Conservation (phyloP, 306 rosid species). For the Luffa aegyptiaca region DNA sequence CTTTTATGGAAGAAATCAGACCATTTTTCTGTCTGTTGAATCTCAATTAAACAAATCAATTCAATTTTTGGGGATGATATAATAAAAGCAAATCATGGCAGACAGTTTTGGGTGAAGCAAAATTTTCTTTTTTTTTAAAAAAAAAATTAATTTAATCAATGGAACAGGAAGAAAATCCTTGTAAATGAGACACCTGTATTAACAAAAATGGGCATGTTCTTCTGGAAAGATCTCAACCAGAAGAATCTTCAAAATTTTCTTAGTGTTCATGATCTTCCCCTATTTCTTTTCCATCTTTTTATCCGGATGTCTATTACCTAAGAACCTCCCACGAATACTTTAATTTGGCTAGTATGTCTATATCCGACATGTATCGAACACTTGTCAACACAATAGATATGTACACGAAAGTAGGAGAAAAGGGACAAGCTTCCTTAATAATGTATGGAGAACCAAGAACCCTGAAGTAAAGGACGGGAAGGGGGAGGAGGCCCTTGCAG, state of each 20-base stretch:
- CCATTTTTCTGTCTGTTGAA: background rate
- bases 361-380: too few species aligned
- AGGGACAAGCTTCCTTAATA: too few species aligned
- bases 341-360: too few species aligned
- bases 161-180: background rate
- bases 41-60: slow-evolving; percentile 6
- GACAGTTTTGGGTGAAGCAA: slow-evolving; percentile 4
- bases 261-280: background rate
- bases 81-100: slow-evolving; percentile 4
- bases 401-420: too few species aligned
- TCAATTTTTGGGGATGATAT: background rate
- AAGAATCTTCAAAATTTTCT: background rate
- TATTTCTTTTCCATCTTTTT: background rate
- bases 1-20: background rate
- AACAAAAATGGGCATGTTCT: background rate
- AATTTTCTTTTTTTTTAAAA: background rate
- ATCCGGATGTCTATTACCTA: background rate
- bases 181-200: background rate
- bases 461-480: too few species aligned
- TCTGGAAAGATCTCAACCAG: background rate
- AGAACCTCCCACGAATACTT: too few species aligned
- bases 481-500: too few species aligned
- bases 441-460: too few species aligned
- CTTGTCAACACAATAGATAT: too few species aligned
- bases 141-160: background rate